Evolutionary conservation across 768 basidiomycete species (phyloP).

Genomic region (Leccinum sublutescens): DNA sequence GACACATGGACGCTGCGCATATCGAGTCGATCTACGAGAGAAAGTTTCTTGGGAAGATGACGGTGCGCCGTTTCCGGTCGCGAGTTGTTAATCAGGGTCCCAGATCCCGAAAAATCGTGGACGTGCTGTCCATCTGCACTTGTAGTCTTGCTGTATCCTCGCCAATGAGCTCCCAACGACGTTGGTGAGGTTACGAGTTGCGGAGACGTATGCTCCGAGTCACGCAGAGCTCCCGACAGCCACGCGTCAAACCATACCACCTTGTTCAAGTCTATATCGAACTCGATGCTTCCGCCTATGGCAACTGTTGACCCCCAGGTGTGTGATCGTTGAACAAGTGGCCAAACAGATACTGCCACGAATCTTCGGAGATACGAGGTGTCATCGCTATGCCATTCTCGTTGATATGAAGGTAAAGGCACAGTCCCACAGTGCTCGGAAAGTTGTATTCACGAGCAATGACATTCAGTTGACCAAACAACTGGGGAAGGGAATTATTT

Average conservation of each 20-base stretch:
- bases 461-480: slow-evolving; percentile 72
- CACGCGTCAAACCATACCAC: slow-evolving; percentile 81
- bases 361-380: slow-evolving; percentile 76
- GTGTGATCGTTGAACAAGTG: slow-evolving; percentile 50
- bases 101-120: slow-evolving; percentile 30
- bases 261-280: slow-evolving; percentile 75
- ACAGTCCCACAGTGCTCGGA: slow-evolving; percentile 70
- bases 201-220: slow-evolving; percentile 39
- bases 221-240: slow-evolving; percentile 54
- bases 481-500: slow-evolving; percentile 38
- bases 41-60: slow-evolving; percentile 64
- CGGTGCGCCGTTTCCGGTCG: slow-evolving; percentile 35
- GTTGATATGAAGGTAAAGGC: slow-evolving; percentile 67
- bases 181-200: slow-evolving; percentile 4
- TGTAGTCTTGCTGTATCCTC: slow-evolving; percentile 53
- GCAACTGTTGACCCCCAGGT: slow-evolving; percentile 39
- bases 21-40: slow-evolving; percentile 66
- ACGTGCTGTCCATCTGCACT: slow-evolving; percentile 39
- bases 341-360: slow-evolving; percentile 72
- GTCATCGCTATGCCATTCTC: slow-evolving; percentile 55
- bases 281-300: slow-evolving; percentile 79
- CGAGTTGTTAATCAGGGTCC: slow-evolving; percentile 10
- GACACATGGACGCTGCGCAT: slow-evolving; percentile 37
- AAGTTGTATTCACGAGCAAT: slow-evolving; percentile 83
- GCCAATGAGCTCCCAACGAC: slow-evolving; percentile 41